Evolutionary conservation across 2,329 filamentous ascomycete genomes (phyloP), one percentile per base, ranked within the genome.

Genomic region (Lasiodiplodia theobromae): DNA sequence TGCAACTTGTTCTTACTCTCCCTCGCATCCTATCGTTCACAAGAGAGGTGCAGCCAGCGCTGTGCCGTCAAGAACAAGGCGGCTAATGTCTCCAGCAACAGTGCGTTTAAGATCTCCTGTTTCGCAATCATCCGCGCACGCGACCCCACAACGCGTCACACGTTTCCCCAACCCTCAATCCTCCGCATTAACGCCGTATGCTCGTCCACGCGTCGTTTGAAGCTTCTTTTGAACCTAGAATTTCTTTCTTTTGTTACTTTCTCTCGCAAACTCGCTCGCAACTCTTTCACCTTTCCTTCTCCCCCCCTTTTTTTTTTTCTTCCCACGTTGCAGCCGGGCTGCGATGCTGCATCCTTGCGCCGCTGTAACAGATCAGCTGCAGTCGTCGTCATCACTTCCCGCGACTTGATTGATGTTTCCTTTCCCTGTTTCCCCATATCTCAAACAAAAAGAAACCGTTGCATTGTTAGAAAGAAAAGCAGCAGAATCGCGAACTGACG

Each of bases 331-430:
- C 58, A 34, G 18, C 18, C 31, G 58, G 31, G 58, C 58, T 51
- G 56, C 40, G 4, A 49, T 62, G 58, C n/a, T 62, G 40, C 25
- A 28, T 16, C 6, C 8, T 16, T 28, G 57, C 57, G 57, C 57
- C 40, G 23, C 47, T 49, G 58, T 34, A 44, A 49, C 58, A 34
- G 16, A 62, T 34, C 40, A 14, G 58, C 47, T 49, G 3, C 58
- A 62, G 58, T 28, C 58, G 40, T 31, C 58, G 58, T 49, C 40
- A 34, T 49, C 40, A 11, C n/a, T 10, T 12, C 14, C 54, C 2
- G 21, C 54, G 21, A 23, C 11, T 12, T 57, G 54, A 62, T 49
- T 16, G 12, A 31, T 14, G 18, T n/a, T n/a, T 34, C 21, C 34
- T 10, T 16, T 38, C n/a, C 40, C 31, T 44, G 16, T 53, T 37